Evolutionary conservation across 331 rosid genomes (phyloP).

Genomic region (Dryas integrifolia): DNA sequence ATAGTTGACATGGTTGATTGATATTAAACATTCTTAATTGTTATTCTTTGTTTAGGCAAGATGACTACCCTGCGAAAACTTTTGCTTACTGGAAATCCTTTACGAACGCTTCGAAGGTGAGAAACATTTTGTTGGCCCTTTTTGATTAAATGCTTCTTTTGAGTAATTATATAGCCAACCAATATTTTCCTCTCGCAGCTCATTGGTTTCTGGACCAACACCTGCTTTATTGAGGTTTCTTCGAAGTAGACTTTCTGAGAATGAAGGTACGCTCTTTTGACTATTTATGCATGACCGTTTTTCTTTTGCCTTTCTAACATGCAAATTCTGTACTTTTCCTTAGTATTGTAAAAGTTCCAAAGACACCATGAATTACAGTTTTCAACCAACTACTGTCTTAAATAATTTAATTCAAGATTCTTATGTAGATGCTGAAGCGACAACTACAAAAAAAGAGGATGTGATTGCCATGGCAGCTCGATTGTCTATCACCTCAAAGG

Average conservation of each 20-base stretch:
- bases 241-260: conserved; percentile 77
- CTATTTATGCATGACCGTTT: conserved; percentile 12
- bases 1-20: neutral
- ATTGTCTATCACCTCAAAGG: conserved; percentile 84
- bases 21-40: neutral
- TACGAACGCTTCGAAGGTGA: conserved; percentile 89
- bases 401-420: conserved; percentile 22
- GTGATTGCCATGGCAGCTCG: conserved; percentile 72
- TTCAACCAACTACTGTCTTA: conserved; percentile 6
- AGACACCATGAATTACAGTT: neutral
- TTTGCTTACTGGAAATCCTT: conserved; percentile 75
- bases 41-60: conserved; percentile 55
- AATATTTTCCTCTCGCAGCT: conserved; percentile 45
- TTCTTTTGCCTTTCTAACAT: neutral
- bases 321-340: neutral
- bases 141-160: conserved; percentile 10
- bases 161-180: conserved; percentile 24
- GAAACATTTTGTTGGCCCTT: conserved; percentile 21
- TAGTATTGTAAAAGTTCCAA: neutral
- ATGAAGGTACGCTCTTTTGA: conserved; percentile 52
- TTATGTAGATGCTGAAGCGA: conserved; percentile 57
- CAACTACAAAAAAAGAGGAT: conserved; percentile 54
- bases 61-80: conserved; percentile 89
- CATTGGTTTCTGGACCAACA: conserved; percentile 88
- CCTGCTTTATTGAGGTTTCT: conserved; percentile 67